phyloP scores from a whole-genome alignment of 352 stramenopile genomes.

The Phytophthora constricta region DNA sequence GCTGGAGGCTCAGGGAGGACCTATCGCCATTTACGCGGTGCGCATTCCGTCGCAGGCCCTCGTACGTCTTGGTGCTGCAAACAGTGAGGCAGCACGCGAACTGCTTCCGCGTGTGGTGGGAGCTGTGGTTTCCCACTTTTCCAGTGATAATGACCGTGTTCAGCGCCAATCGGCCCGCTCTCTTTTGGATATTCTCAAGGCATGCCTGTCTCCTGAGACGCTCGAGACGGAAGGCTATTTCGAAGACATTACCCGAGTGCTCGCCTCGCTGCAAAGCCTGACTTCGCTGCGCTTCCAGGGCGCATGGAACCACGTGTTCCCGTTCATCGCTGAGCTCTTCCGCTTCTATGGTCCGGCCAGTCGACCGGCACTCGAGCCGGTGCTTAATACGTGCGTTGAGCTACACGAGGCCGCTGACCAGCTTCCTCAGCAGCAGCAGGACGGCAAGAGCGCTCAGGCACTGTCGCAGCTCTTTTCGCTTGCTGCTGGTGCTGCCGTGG shows the following conservation, averaged over 20 bases:
- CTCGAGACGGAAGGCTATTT: conserved; percentile 63
- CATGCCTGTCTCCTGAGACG: conserved; percentile 56
- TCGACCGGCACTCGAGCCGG: conserved; percentile 62
- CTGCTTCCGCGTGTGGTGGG: conserved; percentile 81
- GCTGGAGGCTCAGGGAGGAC: conserved; percentile 56
- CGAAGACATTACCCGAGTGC: conserved; percentile 68
- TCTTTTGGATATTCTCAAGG: conserved; percentile 68
- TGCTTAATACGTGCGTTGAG: conserved; percentile 79
- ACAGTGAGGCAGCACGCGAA: conserved; percentile 63
- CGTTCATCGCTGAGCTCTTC: conserved; percentile 74
- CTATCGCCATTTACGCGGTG: conserved; percentile 66
- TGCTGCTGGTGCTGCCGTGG: conserved; percentile 67
- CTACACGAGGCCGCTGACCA: conserved; percentile 82
- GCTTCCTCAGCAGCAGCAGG: conserved; percentile 56
- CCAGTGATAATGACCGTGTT: conserved; percentile 59
- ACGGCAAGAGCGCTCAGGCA: conserved; percentile 40
- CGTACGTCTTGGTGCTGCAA: conserved; percentile 66
- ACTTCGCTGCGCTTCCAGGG: conserved; percentile 85
- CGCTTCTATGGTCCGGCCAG: conserved; percentile 70
- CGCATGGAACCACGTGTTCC: conserved; percentile 84
- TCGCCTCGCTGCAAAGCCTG: conserved; percentile 81
- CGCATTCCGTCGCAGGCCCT: conserved; percentile 70
- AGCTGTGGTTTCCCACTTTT: conserved; percentile 75
- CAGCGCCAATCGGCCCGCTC: conserved; percentile 72
- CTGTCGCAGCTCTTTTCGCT: conserved; percentile 70